Percentiles rank a stretch among this genome's conserved stretches.
Conservation (phyloP, 2,329 filamentous ascomycete genomes). For the Laburnicola sp. region DNA sequence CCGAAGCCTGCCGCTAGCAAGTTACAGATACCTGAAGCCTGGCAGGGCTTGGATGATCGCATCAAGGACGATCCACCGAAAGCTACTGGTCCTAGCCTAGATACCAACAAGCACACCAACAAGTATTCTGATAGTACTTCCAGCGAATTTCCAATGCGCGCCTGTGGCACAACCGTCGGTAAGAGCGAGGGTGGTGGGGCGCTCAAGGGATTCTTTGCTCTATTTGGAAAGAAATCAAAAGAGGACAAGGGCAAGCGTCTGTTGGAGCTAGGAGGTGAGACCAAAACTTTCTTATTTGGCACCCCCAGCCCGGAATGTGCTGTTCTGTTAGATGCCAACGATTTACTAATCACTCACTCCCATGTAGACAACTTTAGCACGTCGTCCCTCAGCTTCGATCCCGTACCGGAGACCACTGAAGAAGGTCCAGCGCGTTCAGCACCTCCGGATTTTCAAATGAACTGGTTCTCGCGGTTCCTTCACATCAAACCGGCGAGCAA, state of each 20-base stretch:
- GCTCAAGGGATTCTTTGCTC: slow-evolving; percentile 54
- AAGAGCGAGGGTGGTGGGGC: slow-evolving; percentile 45
- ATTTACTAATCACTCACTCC: slow-evolving; percentile 17
- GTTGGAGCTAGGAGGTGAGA: slow-evolving; percentile 46
- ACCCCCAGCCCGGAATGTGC: neutral
- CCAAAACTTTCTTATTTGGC: slow-evolving; percentile 18
- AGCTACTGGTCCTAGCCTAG: slow-evolving; percentile 5
- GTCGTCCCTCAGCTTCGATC: slow-evolving; percentile 40
- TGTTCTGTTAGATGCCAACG: neutral
- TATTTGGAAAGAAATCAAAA: slow-evolving; percentile 56
- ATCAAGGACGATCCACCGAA: slow-evolving; percentile 25
- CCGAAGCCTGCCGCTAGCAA: slow-evolving; percentile 31
- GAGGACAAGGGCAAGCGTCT: slow-evolving; percentile 43
- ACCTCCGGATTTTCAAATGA: slow-evolving; percentile 57
- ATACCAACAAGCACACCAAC: slow-evolving; percentile 18
- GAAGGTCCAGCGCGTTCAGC: slow-evolving; percentile 51
- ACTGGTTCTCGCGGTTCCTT: slow-evolving; percentile 88
- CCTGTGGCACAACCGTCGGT: slow-evolving; percentile 32
- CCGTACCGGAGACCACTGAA: slow-evolving; percentile 44
- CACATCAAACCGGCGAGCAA: slow-evolving; percentile 81
- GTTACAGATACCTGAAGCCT: slow-evolving; percentile 40
- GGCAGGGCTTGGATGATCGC: slow-evolving; percentile 43
- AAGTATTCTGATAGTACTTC: slow-evolving; percentile 37
- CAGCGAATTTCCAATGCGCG: slow-evolving; percentile 52
- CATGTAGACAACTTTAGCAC: slow-evolving; percentile 32